Evolutionary conservation across 192 early-diverging fungal genomes (phyloP).

Genomic region (Phycomyces nitens): DNA sequence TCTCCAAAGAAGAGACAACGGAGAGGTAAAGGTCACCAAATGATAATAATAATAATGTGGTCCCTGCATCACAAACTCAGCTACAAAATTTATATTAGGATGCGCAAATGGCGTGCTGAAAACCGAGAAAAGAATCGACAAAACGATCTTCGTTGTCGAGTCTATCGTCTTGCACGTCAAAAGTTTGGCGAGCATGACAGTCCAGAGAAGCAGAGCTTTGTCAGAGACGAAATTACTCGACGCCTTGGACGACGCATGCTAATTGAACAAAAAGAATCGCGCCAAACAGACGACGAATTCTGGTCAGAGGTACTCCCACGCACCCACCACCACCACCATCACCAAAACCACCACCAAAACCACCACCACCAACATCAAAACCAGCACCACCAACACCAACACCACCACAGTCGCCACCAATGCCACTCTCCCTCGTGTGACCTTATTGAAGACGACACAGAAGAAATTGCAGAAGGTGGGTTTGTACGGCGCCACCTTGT

Average conservation of each 20-base stretch:
- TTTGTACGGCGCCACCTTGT: constrained; percentile 6
- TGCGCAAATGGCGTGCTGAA: constrained; percentile 49
- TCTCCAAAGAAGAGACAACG: constrained; percentile 50
- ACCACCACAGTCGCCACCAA: too few species aligned
- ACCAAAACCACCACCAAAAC: too few species aligned
- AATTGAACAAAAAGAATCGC: constrained; percentile 6
- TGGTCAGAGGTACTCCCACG: constrained; percentile 1
- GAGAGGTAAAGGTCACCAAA: constrained; percentile 22
- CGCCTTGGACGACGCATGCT: constrained; percentile 35
- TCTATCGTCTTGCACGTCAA: constrained; percentile 60
- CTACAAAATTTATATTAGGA: constrained; percentile 23
- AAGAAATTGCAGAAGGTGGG: too few species aligned
- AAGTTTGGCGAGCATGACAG: constrained; percentile 61
- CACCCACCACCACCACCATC: not conserved
- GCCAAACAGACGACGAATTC: not conserved
- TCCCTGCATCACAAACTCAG: not conserved
- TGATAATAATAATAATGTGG: not conserved
- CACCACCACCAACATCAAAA: too few species aligned
- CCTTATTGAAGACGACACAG: too few species aligned
- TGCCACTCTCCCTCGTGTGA: too few species aligned
- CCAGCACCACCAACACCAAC: too few species aligned
- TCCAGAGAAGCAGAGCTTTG: constrained; percentile 58
- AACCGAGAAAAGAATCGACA: constrained; percentile 55
- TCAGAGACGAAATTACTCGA: constrained; percentile 58
- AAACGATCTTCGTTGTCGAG: constrained; percentile 71